Conservation (phyloP, 768 basidiomycete genomes). For the Crucibulum laeve region DNA sequence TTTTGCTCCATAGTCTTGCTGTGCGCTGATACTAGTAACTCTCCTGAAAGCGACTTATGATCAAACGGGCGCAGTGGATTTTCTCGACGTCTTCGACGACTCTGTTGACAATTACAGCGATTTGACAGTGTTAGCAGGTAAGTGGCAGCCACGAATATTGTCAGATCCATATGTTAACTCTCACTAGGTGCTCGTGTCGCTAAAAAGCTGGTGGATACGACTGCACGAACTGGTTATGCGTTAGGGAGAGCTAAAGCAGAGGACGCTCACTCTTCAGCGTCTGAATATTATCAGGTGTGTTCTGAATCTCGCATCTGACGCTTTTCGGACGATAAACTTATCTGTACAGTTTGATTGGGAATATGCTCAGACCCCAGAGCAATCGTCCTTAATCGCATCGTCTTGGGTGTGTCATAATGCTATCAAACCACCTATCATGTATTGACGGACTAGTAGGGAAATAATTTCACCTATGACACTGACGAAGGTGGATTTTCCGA, state of each 20-base stretch:
- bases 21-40: neutral
- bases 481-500: slow-evolving; percentile 56
- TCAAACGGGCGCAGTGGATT: slow-evolving; percentile 43
- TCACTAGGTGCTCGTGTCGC: slow-evolving; percentile 39
- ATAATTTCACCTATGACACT: slow-evolving; percentile 55
- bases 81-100: slow-evolving; percentile 35
- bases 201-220: slow-evolving; percentile 46
- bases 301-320: slow-evolving; percentile 6
- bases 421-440: neutral
- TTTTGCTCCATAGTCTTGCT: neutral
- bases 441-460: slow-evolving; percentile 35
- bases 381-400: slow-evolving; percentile 61
- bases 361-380: slow-evolving; percentile 56
- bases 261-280: slow-evolving; percentile 41
- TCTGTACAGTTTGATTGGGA: slow-evolving; percentile 37
- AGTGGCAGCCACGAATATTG: slow-evolving; percentile 2
- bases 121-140: slow-evolving; percentile 44
- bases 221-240: slow-evolving; percentile 49
- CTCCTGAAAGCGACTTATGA: slow-evolving; percentile 48
- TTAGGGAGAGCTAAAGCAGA: slow-evolving; percentile 41
- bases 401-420: slow-evolving; percentile 42
- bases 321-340: neutral
- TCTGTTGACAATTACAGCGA: slow-evolving; percentile 34
- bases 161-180: neutral
- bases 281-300: slow-evolving; percentile 55